A percentile compares a stretch with the other conserved stretches of the same genome.
These are phyloP conservation scores for Pyrrhoderma lamaoense DNA, from an alignment of 1,284 basidiomycete genomes.

Conservation along the genomic window DNA sequence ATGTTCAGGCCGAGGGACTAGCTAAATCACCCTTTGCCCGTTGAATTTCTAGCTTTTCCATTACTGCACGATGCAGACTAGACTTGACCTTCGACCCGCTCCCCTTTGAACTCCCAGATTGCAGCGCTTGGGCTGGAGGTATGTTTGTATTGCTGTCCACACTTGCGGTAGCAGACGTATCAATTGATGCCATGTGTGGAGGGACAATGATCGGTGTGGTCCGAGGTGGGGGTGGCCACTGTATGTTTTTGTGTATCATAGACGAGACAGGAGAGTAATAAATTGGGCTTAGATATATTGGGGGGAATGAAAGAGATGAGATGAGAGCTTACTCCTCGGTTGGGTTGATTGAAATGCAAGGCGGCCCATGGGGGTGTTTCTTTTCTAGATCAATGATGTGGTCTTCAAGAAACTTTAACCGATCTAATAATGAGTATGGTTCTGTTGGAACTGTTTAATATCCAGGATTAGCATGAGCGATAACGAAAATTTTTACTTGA, in stretches of 20 bases:
- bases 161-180: constrained; percentile 13
- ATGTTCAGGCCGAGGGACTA: not conserved
- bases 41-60: constrained; percentile 68
- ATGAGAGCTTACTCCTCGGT: constrained; percentile 53
- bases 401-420: constrained; percentile 64
- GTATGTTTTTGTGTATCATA: not conserved
- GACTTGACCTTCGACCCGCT: constrained; percentile 33
- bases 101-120: constrained; percentile 8
- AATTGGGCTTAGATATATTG: not conserved
- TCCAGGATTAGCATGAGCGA: not conserved
- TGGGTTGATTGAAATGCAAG: constrained; percentile 73
- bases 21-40: constrained; percentile 59
- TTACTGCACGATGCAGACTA: constrained; percentile 63
- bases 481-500: not conserved
- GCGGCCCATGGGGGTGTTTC: constrained; percentile 81
- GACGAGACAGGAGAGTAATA: too few species aligned
- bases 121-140: not conserved
- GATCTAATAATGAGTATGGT: constrained; percentile 53
- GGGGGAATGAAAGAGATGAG: not conserved
- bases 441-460: constrained; percentile 55
- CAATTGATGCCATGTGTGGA: constrained; percentile 42
- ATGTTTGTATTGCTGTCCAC: constrained; percentile 14
- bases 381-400: constrained; percentile 66
- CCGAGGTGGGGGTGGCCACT: constrained; percentile 78
- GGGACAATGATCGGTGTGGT: constrained; percentile 67